Evolutionary conservation across 768 basidiomycete genomes (phyloP).

Genomic region (Pisolithus orientalis): DNA sequence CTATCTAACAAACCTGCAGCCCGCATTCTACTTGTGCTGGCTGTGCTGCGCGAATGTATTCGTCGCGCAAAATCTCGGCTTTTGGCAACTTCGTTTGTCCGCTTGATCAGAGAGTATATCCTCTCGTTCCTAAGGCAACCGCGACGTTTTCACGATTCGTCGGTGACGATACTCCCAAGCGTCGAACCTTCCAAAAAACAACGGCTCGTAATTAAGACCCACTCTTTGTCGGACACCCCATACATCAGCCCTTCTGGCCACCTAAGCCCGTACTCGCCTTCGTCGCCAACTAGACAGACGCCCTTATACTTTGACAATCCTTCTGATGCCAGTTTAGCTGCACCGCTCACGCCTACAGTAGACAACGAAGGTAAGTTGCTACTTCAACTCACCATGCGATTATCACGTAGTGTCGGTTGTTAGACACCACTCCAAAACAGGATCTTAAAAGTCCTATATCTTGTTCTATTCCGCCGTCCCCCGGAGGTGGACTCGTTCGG

Average conservation of each 20-base stretch:
- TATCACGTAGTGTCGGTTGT: neutral
- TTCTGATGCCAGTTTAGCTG: neutral
- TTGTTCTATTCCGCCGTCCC: neutral
- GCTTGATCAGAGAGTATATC: neutral
- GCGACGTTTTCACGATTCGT: neutral
- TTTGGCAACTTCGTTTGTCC: neutral
- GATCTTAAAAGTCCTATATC: slow-evolving; percentile 3
- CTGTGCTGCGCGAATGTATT: slow-evolving; percentile 1
- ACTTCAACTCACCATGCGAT: neutral
- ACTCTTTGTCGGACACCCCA: slow-evolving; percentile 1
- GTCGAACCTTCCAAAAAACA: slow-evolving; percentile 2
- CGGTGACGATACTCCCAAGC: slow-evolving; percentile 1
- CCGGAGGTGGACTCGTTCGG: slow-evolving; percentile 1
- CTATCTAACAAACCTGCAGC: neutral
- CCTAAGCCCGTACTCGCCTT: slow-evolving; percentile 2
- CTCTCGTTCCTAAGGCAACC: neutral
- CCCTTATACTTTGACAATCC: slow-evolving; percentile 1
- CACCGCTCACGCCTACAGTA: neutral
- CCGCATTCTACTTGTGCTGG: slow-evolving; percentile 1
- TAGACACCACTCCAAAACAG: slow-evolving; percentile 4
- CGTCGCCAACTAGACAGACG: slow-evolving; percentile 1
- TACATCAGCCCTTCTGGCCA: slow-evolving; percentile 6
- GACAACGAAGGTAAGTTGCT: slow-evolving; percentile 2
- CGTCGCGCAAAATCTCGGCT: neutral
- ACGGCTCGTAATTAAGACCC: slow-evolving; percentile 2